Evolutionary conservation across 768 basidiomycete species (phyloP), one percentile per base, ranked within the genome.

Genomic region (Fibroporia radiculosa): DNA sequence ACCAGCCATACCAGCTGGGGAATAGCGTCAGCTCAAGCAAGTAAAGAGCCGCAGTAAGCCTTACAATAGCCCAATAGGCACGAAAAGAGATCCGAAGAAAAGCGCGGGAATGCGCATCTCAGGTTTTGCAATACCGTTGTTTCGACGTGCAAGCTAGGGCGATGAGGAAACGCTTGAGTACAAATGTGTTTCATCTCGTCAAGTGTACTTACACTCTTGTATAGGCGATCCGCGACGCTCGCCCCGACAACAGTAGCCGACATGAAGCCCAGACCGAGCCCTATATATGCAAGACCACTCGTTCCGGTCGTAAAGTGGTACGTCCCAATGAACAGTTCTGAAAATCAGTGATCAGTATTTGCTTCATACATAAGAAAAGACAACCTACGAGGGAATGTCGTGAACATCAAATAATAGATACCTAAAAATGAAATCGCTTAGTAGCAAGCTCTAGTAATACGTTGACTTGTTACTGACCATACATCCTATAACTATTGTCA

Each of bases 1-100:
- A 82, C 84, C 84, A 87, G 14, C 85, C 85, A 55, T 84, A 87
- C 84, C 84, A 84, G 48, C 82, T 84, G 42, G 1, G 34, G 2
- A 10, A n/a, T n/a, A 31, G n/a, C 26, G 34, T 31, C 29, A n/a
- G n/a, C n/a, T 31, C 8, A n/a, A 8, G n/a, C 8, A 31, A 31
- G 29, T 31, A n/a, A n/a, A 31, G 29, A 8, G 10, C 29, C 29
- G n/a, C 29, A 31, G 10, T 8, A 31, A 31, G 29, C 8, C 29
- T 31, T 31, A 31, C 29, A 31, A 31, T n/a, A 31, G 29, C 10
- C 29, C 29, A 8, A 31, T 31, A 31, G 29, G 29, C 29, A 31
- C 77, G 46, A 84, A 76, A 34, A 80, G 61, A 1, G 82, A 82
- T 10, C 84, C 83, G 53, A 86, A 65, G 57, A 84, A 74, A 3